Conservation (phyloP, 2,329 filamentous ascomycete species). For the Cordyceps pruinosa region DNA sequence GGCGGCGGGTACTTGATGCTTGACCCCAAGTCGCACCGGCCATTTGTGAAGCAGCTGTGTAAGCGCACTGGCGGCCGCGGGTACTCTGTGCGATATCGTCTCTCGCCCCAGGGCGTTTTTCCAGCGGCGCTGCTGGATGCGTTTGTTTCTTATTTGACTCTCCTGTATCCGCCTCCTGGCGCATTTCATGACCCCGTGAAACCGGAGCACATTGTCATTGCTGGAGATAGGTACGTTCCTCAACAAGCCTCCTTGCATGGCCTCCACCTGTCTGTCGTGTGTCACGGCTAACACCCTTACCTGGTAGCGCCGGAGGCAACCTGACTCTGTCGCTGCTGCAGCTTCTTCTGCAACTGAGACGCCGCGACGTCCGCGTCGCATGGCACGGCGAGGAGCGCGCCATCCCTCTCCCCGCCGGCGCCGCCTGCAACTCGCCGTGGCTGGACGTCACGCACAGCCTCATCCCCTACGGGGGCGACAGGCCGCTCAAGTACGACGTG, state of each 20-base stretch:
- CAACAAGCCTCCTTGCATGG: neutral
- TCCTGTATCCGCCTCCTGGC: constrained; percentile 64
- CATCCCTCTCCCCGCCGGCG: constrained; percentile 60
- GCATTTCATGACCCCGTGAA: constrained; percentile 60
- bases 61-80: constrained; percentile 60
- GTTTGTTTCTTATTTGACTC: constrained; percentile 62
- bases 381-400: constrained; percentile 55
- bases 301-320: constrained; percentile 61
- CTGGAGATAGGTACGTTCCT: constrained; percentile 55
- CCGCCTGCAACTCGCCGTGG: constrained; percentile 61
- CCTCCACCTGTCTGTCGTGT: neutral
- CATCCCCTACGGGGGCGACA: constrained; percentile 22
- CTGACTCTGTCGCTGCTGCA: constrained; percentile 61
- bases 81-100: constrained; percentile 66
- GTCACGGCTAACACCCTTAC: neutral
- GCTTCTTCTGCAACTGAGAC: constrained; percentile 56
- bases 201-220: constrained; percentile 60
- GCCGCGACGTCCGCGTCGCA: constrained; percentile 38
- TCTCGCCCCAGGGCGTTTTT: constrained; percentile 69
- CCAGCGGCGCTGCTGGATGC: constrained; percentile 68
- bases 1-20: constrained; percentile 69
- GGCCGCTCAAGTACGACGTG: constrained; percentile 27
- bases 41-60: constrained; percentile 52
- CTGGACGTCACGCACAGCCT: constrained; percentile 58
- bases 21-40: constrained; percentile 62